Evolutionary conservation across 78 protist species (phyloP), one percentile per base, ranked within the genome.

Genomic region (Dictyostelium intermedium): DNA sequence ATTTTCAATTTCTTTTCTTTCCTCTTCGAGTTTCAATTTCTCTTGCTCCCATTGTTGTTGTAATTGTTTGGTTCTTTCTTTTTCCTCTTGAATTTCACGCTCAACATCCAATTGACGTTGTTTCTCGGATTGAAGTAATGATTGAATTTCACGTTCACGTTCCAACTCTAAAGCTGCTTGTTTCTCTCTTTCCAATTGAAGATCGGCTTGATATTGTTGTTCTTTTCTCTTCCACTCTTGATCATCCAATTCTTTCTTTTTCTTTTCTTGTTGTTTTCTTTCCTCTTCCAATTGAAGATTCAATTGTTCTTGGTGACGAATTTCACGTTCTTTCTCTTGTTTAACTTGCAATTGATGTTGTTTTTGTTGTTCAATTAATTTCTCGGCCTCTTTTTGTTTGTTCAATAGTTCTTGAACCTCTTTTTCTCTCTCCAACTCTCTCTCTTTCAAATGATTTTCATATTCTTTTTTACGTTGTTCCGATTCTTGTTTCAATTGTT

Each of bases 171-270:
- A 39, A 3, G 53, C 13, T 5, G 53, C 32, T 78, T 84, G 96
- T 20, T 53, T 47, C 47, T 91, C 89, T 30, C 13, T 69, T 35
- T 91, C 87, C 1, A 2, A 7, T 37, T 25, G 23, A 4, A 50
- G 9, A 20, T 89, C 87, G 5, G 4, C 9, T 60, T 92, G 85
- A 30, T 61, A 69, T 30, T 78, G 45, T 30, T 47, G 82, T 47
- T 92, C 91, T 30, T 84, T 76, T 9, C 69, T 69, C 66, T 70
- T 74, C 96, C 92, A 80, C 14, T 92, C 91, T 76, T 69, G 78
- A n/a, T 82, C 87, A 9, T 74, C 82, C 18, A 45, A 27, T 27
- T 50, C 41, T 1, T 83, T 18, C 37, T 25, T 72, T 8, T 70
- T 5, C 35, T 41, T 25, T 23, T 74, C 27, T 32, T 83, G 66